Evolutionary conservation across 108 stramenopile genomes (phyloP).

Genomic region (Parietichytrium sp.): DNA sequence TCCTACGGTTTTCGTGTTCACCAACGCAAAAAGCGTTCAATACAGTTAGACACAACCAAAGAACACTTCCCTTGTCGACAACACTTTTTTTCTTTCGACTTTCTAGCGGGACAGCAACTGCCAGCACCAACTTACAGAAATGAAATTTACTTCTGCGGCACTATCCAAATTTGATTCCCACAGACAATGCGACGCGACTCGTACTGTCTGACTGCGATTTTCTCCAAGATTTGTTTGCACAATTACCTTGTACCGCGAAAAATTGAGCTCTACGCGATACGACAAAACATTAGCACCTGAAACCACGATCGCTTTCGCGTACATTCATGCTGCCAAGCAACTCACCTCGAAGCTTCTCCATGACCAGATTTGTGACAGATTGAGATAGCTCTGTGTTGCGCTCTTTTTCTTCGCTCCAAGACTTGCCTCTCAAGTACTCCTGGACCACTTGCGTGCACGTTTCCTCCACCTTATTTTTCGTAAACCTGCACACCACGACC

Average conservation of each 20-base stretch:
- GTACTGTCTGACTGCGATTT: not conserved
- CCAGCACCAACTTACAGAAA: constrained; percentile 8
- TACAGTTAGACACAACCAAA: no score
- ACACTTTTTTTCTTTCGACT: no score
- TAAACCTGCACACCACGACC: no score
- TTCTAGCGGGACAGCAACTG: no score
- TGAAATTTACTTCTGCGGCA: constrained; percentile 9
- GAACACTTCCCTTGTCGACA: no score
- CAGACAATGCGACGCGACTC: not conserved
- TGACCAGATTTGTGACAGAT: constrained; percentile 22
- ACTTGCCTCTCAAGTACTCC: constrained; percentile 31
- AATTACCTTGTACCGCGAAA: constrained; percentile 33
- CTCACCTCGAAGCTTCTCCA: constrained; percentile 34
- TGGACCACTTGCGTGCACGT: constrained; percentile 25
- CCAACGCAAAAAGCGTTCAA: no score
- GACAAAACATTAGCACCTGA: no score
- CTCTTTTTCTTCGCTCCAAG: constrained; percentile 9
- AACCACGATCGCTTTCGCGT: no score
- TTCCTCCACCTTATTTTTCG: constrained; percentile 18
- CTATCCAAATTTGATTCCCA: constrained; percentile 32
- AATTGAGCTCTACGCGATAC: constrained; percentile 16
- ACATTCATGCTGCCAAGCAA: no score
- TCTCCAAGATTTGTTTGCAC: constrained; percentile 32
- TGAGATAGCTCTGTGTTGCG: not conserved
- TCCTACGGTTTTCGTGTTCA: no score